These are phyloP conservation scores for Boletus barrowsii DNA, from an alignment of 768 basidiomycete species.

Conservation along the genomic window DNA sequence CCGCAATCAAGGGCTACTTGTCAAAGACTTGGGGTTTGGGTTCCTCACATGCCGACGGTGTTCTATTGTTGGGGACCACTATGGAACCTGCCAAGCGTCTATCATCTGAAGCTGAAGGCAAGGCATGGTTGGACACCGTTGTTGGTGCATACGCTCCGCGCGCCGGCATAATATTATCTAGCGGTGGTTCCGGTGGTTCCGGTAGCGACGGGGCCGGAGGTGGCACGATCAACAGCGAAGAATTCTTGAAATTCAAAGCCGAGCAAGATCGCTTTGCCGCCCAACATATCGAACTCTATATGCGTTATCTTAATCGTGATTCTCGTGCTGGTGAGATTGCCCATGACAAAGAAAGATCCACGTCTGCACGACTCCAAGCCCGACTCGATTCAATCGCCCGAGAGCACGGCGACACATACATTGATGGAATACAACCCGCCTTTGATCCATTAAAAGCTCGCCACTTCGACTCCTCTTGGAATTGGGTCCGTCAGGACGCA, in stretches of 20 bases:
- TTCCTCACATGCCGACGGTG: constrained; percentile 81
- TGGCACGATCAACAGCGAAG: constrained; percentile 94
- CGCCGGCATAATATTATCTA: constrained; percentile 78
- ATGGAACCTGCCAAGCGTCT: constrained; percentile 94
- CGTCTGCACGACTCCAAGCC: constrained; percentile 66
- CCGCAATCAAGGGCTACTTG: constrained; percentile 85
- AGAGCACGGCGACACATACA: constrained; percentile 92
- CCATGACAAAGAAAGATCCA: constrained; percentile 83
- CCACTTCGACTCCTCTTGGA: constrained; percentile 98
- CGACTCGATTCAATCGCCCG: constrained; percentile 83
- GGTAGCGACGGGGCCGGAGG: constrained; percentile 65
- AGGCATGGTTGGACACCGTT: constrained; percentile 87
- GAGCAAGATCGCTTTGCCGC: constrained; percentile 90
- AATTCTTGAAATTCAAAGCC: constrained; percentile 93
- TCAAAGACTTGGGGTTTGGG: constrained; percentile 97
- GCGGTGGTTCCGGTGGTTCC: constrained; percentile 60
- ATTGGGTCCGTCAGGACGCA: constrained; percentile 98
- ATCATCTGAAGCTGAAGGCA: constrained; percentile 86
- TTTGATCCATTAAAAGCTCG: constrained; percentile 97
- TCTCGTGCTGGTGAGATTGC: constrained; percentile 89
- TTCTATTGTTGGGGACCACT: constrained; percentile 86
- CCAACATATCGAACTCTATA: constrained; percentile 93
- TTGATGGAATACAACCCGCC: constrained; percentile 91
- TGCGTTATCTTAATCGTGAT: constrained; percentile 94
- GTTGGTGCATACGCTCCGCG: constrained; percentile 85